Percentiles rank a stretch among this genome's conserved stretches.
Evolutionary conservation across 495 filamentous ascomycete species (phyloP).

Genomic region (Penicillium manginii): DNA sequence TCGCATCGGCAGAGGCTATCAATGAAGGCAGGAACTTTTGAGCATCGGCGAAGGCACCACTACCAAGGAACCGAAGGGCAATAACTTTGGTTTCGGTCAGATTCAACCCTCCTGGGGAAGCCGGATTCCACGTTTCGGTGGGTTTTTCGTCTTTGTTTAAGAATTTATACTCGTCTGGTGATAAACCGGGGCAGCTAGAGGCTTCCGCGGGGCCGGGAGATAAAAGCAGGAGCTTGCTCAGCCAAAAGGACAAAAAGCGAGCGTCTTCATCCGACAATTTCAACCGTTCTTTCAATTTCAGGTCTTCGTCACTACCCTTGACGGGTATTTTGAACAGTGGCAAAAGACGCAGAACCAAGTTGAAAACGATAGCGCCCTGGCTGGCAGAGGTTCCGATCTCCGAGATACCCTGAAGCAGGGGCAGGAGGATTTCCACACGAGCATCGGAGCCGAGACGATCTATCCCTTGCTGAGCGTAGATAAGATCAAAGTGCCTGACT

Average conservation of each 20-base stretch:
- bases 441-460: slow-evolving; percentile 66
- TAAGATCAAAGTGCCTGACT: slow-evolving; percentile 84
- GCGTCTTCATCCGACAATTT: slow-evolving; percentile 74
- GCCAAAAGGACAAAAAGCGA: slow-evolving; percentile 72
- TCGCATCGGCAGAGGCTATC: slow-evolving; percentile 78
- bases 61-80: slow-evolving; percentile 72
- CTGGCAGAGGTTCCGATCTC: slow-evolving; percentile 62
- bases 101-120: slow-evolving; percentile 63
- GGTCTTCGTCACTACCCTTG: slow-evolving; percentile 79
- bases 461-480: slow-evolving; percentile 87
- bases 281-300: slow-evolving; percentile 63
- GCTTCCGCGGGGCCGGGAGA: slow-evolving; percentile 44
- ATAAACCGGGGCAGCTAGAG: slow-evolving; percentile 68
- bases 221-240: slow-evolving; percentile 79
- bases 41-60: slow-evolving; percentile 78
- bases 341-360: slow-evolving; percentile 77
- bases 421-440: slow-evolving; percentile 69
- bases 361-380: slow-evolving; percentile 78
- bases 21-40: slow-evolving; percentile 84
- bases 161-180: slow-evolving; percentile 71
- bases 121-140: slow-evolving; percentile 71
- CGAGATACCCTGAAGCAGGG: slow-evolving; percentile 71
- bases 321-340: slow-evolving; percentile 70
- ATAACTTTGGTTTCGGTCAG: slow-evolving; percentile 66
- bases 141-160: slow-evolving; percentile 59